A percentile compares a stretch with the other conserved stretches of the same genome.
Evolutionary conservation across 2,329 filamentous ascomycete genomes (phyloP).

Genomic region (Aspergillus sclerotialis): DNA sequence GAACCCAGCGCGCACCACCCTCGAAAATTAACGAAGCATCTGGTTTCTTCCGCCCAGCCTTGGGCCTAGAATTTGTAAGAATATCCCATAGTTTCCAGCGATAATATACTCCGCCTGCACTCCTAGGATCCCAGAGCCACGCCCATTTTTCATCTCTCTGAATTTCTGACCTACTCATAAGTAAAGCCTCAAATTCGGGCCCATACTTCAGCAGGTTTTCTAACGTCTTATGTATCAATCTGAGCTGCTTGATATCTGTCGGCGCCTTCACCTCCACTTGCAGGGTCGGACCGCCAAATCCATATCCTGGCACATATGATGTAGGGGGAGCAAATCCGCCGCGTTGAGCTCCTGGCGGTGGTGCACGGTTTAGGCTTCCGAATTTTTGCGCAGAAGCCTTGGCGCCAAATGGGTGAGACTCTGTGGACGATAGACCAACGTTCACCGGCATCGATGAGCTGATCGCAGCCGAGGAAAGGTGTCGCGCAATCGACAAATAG

Average conservation of each 20-base stretch:
- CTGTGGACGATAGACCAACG: slow-evolving; percentile 40
- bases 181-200: slow-evolving; percentile 79
- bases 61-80: slow-evolving; percentile 56
- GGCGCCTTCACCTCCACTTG: slow-evolving; percentile 71
- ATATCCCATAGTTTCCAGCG: slow-evolving; percentile 86
- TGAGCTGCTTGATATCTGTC: slow-evolving; percentile 68
- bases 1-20: slow-evolving; percentile 67
- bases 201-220: slow-evolving; percentile 74
- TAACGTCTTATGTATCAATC: slow-evolving; percentile 79
- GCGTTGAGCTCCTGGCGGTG: slow-evolving; percentile 43
- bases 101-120: slow-evolving; percentile 78
- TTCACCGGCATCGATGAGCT: slow-evolving; percentile 45
- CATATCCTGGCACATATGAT: slow-evolving; percentile 53
- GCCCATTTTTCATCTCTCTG: slow-evolving; percentile 85
- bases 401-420: slow-evolving; percentile 69
- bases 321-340: slow-evolving; percentile 70
- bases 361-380: slow-evolving; percentile 43
- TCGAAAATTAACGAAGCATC: slow-evolving; percentile 62
- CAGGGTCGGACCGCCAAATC: slow-evolving; percentile 44
- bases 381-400: slow-evolving; percentile 51
- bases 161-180: slow-evolving; percentile 81
- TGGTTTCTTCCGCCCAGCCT: slow-evolving; percentile 40
- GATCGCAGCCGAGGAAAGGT: slow-evolving; percentile 71
- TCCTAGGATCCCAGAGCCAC: slow-evolving; percentile 85
- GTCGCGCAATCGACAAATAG: slow-evolving; percentile 71